Base-by-base conservation (phyloP, 805 yeast genomes). In the Ogataea nonfermentans region DNA sequence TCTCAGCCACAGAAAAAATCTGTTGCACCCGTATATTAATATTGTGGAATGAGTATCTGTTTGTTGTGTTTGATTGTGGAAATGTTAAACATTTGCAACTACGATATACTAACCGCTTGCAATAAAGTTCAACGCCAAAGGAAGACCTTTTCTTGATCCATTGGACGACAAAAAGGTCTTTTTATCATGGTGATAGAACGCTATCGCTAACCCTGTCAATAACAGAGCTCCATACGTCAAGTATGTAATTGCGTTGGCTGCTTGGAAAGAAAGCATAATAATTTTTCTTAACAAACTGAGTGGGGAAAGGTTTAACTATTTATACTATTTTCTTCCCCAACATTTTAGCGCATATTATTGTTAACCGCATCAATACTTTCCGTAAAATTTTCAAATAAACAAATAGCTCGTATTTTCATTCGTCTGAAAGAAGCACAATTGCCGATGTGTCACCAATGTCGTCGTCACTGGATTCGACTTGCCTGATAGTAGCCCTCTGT, bases 51-150 rank as follows among this genome's bases (percentile, higher is more conserved):
- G 19, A 14, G 11, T 26, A 29, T 35, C 11, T 6, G 28, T 33
- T 12, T 24, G 36, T n/a, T 26, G 19, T 24, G 10, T 19, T 33
- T 40, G 39, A 31, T 30, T 39, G 46, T 37, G 48, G 50, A 38
- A 47, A 38, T 32, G 41, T 32, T 37, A 27, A 37, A 37, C 41
- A 15, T 26, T 26, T 11, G 32, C 35, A 24, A 23, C 35, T 14
- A 29, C 34, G 38, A 58, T 62, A 58, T 62, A 81, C 85, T 67
- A 70, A 76, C 95, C 95, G 50, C 95, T 81, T 35, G 97, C 97
- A 39, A 90, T 78, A 59, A 90, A 90, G 61, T 90, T 90, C 44
- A 90, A 69, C 2, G 96, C 84, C 51, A 90, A 67, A 1, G 96
- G 95, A 11, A 87, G 24, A 19, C 88, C 95, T 30, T 71, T 71